A percentile compares a stretch with the other conserved stretches of the same genome.
Conservation (phyloP, 2,329 filamentous ascomycete species). For the Cordyceps farinosa region DNA sequence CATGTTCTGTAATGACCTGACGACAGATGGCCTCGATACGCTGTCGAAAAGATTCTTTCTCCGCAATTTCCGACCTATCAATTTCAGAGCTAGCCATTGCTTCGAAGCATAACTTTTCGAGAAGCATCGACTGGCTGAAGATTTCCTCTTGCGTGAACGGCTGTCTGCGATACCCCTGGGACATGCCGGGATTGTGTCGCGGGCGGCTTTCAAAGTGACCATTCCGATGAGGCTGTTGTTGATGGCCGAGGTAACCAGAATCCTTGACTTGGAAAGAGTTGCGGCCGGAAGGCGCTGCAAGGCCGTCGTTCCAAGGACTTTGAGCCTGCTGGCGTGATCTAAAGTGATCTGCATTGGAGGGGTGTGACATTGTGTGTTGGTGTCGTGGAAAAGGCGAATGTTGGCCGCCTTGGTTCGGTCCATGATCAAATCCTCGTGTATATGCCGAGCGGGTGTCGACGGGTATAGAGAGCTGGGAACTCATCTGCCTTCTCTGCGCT, state of each 20-base stretch:
- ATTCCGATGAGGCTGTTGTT: neutral
- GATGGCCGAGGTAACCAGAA: neutral
- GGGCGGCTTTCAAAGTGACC: slow-evolving; percentile 24
- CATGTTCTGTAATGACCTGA: slow-evolving; percentile 52
- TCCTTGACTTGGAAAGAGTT: neutral
- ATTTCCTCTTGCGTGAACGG: slow-evolving; percentile 44
- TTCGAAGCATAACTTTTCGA: slow-evolving; percentile 46
- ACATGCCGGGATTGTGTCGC: slow-evolving; percentile 16
- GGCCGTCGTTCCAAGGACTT: neutral
- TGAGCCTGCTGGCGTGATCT: neutral
- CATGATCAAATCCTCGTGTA: slow-evolving; percentile 30
- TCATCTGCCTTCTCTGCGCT: slow-evolving; percentile 61
- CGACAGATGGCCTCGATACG: slow-evolving; percentile 63
- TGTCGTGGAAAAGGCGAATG: neutral
- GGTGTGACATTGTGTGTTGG: slow-evolving; percentile 9
- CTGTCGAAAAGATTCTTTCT: slow-evolving; percentile 68
- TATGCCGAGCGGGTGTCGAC: slow-evolving; percentile 45
- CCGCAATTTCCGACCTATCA: slow-evolving; percentile 55
- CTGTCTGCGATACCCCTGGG: slow-evolving; percentile 25
- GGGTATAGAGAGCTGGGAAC: slow-evolving; percentile 53
- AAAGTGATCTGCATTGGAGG: slow-evolving; percentile 2
- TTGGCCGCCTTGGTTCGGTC: slow-evolving; percentile 18
- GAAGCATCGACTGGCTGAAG: slow-evolving; percentile 43
- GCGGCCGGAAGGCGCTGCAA: neutral
- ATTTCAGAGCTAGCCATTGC: slow-evolving; percentile 59